Evolutionary conservation across 1,284 basidiomycete genomes (phyloP), one percentile per base, ranked within the genome.

Genomic region (Anthracocystis panici-leucophaei): DNA sequence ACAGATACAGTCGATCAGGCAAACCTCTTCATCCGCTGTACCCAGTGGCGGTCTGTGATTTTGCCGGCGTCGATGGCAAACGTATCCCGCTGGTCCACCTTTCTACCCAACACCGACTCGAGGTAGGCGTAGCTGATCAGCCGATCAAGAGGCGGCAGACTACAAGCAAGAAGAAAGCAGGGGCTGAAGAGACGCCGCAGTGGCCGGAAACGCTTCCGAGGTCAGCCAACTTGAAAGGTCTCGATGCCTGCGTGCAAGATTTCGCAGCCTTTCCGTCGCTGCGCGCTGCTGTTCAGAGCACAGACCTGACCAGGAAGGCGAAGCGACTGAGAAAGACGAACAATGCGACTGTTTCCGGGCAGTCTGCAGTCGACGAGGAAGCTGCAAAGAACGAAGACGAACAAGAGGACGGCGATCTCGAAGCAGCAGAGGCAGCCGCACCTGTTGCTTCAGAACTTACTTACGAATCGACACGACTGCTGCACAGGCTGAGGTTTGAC

Each of bases 51-150:
- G 48, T 70, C 14, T 81, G 80, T 46, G 82, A 83, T 67, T 84
- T 84, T 63, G 31, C 48, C 8, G 82, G 82, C 9, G 82, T 82
- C 35, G 78, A 75, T 18, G 79, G 78, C 20, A 65, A 66, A 29
- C 61, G 76, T 4, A 57, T 55, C 8, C 61, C 61, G 5, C 60
- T 62, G 18, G 50, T 58, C 6, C 44, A 50, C 5, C 33, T 64
- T 3, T 56, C 67, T 16, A 44, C 33, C 12, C 59, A 65, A n/a
- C 61, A 64, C 12, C 68, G 68, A 41, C 25, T 58, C 23, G 69
- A 61, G 23, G 55, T 55, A 9, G 63, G 75, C n/a, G 51, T 72
- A 14, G 53, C 48, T 8, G 54, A 68, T 25, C 48, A 60, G 27
- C 63, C 57, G 12, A 54, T 66, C 52, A 64, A 72, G 58, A 65